Conservation (phyloP, 371 early-diverging fungal species). For the Actinomucor elegans region DNA sequence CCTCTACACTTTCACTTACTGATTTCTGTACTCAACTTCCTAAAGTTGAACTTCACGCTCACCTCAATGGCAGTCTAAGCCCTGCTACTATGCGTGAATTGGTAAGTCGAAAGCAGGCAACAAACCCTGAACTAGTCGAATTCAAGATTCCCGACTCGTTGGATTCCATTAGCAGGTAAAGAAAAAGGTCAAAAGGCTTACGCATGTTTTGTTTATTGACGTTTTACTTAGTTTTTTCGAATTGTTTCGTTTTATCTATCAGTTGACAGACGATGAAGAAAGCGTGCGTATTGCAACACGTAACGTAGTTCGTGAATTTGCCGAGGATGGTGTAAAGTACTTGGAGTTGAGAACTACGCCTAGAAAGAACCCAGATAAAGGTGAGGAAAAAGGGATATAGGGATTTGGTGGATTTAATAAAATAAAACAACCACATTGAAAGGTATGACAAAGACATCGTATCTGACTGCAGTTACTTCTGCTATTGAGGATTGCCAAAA, state of each 20-base stretch:
- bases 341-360: constrained; percentile 66
- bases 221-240: constrained; percentile 50
- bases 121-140: constrained; percentile 36
- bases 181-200: too few relatives aligned
- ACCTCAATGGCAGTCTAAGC: constrained; percentile 60
- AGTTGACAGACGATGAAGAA: constrained; percentile 53
- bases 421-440: background rate
- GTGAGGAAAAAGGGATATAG: constrained; percentile 10
- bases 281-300: constrained; percentile 42
- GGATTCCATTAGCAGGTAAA: constrained; percentile 38
- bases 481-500: constrained; percentile 36
- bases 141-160: constrained; percentile 38
- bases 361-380: constrained; percentile 40
- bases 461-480: constrained; percentile 47
- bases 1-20: background rate
- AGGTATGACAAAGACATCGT: constrained; percentile 58
- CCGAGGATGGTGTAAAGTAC: constrained; percentile 53
- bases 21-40: constrained; percentile 48
- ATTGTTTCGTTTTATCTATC: constrained; percentile 57
- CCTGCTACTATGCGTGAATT: constrained; percentile 45
- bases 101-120: constrained; percentile 38
- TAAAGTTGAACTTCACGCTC: constrained; percentile 66
- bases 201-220: too few relatives aligned
- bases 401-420: background rate
- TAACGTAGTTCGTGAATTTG: constrained; percentile 57